Percentiles rank a stretch among this genome's conserved stretches.
Evolutionary conservation across 257 asterid genomes (phyloP).

Genomic region (Prunella vulgaris): DNA sequence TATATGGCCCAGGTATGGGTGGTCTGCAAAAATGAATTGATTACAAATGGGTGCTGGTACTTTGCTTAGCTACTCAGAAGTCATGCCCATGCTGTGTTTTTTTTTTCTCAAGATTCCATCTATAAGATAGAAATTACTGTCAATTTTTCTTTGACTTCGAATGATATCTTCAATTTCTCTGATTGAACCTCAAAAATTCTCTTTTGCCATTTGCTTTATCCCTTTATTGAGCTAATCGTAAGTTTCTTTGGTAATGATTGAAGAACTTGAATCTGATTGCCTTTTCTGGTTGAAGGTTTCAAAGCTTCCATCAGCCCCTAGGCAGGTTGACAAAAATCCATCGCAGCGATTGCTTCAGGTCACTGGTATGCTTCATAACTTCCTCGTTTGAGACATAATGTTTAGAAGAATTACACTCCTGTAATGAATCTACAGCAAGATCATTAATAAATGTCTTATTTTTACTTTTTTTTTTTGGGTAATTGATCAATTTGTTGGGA

Average conservation of each 20-base stretch:
- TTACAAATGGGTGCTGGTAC: not conserved
- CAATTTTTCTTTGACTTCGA: not conserved
- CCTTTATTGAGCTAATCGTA: not conserved
- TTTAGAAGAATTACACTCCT: not conserved
- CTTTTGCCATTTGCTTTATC: not conserved
- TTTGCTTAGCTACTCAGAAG: not conserved
- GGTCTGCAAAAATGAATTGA: not conserved
- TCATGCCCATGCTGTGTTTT: not conserved
- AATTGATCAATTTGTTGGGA: constrained; percentile 6
- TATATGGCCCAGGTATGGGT: not conserved
- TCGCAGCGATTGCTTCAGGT: constrained; percentile 86
- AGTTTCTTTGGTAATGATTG: not conserved
- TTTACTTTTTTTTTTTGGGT: not conserved
- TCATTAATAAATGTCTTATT: not conserved
- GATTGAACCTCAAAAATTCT: not conserved
- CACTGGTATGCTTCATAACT: constrained; percentile 57
- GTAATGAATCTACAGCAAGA: not conserved
- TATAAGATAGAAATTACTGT: not conserved
- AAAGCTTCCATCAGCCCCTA: constrained; percentile 62
- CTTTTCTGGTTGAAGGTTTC: constrained; percentile 45
- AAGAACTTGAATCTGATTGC: constrained; percentile 13
- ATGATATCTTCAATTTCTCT: not conserved
- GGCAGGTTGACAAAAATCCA: constrained; percentile 66
- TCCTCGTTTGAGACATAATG: constrained; percentile 11
- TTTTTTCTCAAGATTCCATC: not conserved